Evolutionary conservation across 306 rosid species (phyloP), one percentile per base, ranked within the genome.

Genomic region (Inga oerstediana): DNA sequence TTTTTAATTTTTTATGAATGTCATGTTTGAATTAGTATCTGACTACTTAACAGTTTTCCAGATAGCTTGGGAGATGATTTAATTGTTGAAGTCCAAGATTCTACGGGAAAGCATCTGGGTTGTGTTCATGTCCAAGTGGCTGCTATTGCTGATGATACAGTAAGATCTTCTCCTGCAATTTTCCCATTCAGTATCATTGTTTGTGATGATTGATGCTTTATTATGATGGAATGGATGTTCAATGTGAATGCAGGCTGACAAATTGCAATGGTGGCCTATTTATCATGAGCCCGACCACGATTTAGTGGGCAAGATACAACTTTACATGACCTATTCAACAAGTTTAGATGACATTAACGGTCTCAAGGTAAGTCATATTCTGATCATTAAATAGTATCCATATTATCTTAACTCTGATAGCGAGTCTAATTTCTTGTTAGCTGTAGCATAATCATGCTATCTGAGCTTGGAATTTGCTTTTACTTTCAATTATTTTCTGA

Each of bases 181-280:
- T 65, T 72, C 43, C 27, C 8, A 4, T 48, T 54, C 24, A 48
- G 52, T 78, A 59, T 56, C 75, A 24, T 68, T 68, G 37, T 70
- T 66, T 71, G 61, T 76, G 73, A 51, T 66, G 48, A 30, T 56
- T 72, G 81, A 51, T 85, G 46, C 39, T 39, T 78, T 35, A 39
- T 81, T 58, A 24, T 73, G 59, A 44, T 78, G 27, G 43, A 81
- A 74, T 74, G 92, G 74, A 87, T 80, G 49, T 84, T 75, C 44
- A 41, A 73, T 78, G 78, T 84, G 84, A 82, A 86, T 77, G 88
- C 92, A 97, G 99, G 89, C 94, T 66, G 98, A 97, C 88, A 97
- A 94, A 89, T 80, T 94, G 85, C 95, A 98, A 49, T 97, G 99
- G 99, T 94, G 97, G 94, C 91, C 97, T 44, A 78, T 97, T 77